These are phyloP conservation scores for Chalciporus pseudorubinellus DNA, from an alignment of 768 basidiomycete species.

Conservation along the genomic window DNA sequence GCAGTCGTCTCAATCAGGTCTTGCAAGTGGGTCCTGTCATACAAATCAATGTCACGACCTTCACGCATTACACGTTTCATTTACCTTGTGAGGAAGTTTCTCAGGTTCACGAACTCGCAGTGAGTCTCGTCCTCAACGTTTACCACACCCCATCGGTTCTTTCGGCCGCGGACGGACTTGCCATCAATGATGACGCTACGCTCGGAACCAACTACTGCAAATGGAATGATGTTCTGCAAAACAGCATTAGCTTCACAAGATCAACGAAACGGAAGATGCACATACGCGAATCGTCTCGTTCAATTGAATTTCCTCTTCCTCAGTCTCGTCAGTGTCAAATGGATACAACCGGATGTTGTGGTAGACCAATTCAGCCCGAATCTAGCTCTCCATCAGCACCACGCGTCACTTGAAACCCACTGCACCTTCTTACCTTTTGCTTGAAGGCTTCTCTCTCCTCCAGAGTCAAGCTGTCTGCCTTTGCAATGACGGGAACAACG, in stretches of 20 bases:
- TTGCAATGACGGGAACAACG: conserved; percentile 99
- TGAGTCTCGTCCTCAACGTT: conserved; percentile 96
- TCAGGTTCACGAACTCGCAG: conserved; percentile 96
- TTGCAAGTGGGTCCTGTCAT: conserved; percentile 85
- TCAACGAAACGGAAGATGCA: conserved; percentile 4
- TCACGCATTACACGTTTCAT: conserved; percentile 29
- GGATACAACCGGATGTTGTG: conserved; percentile 95
- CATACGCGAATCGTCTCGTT: conserved; percentile 89
- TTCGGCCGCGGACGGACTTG: conserved; percentile 90
- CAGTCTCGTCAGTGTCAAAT: conserved; percentile 94
- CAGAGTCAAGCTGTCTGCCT: conserved; percentile 89
- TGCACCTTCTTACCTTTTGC: conserved; percentile 55
- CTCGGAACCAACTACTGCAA: conserved; percentile 97
- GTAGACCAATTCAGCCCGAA: conserved; percentile 88
- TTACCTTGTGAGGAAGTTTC: conserved; percentile 92
- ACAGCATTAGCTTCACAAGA: conserved; percentile 3
- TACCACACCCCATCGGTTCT: conserved; percentile 98
- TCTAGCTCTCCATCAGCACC: conserved; percentile 46
- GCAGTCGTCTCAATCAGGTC: conserved; percentile 99
- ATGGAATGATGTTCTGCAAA: conserved; percentile 85
- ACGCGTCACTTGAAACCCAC: neutral
- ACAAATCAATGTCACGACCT: neutral
- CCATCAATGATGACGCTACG: conserved; percentile 94
- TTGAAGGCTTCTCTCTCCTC: conserved; percentile 95
- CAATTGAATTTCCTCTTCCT: conserved; percentile 86